These are phyloP conservation scores for Camelina sativa DNA, from an alignment of 345 rosid genomes.

Conservation along the genomic window DNA sequence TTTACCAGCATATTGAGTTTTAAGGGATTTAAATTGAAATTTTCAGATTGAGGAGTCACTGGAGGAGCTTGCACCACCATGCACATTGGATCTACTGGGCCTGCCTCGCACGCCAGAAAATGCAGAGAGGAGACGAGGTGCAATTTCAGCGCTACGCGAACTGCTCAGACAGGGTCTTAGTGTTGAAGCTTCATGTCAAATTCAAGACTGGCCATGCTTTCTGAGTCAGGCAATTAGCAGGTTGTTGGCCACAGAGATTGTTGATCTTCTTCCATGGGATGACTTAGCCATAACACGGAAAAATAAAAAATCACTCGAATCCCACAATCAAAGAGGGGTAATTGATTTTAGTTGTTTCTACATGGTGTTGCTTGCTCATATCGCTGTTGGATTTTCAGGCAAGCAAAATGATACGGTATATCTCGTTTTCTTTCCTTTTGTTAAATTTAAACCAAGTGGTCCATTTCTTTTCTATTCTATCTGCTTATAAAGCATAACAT, in stretches of 20 bases:
- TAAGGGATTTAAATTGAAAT: constrained; percentile 24
- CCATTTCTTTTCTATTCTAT: not conserved
- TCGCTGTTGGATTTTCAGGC: constrained; percentile 86
- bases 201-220: constrained; percentile 90
- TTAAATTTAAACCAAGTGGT: constrained; percentile 33
- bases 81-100: constrained; percentile 91
- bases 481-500: constrained; percentile 31
- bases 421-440: constrained; percentile 31
- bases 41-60: constrained; percentile 90
- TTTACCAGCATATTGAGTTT: constrained; percentile 5
- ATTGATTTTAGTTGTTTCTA: constrained; percentile 83
- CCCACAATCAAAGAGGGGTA: constrained; percentile 89
- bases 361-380: constrained; percentile 72
- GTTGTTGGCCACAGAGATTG: constrained; percentile 84
- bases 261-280: constrained; percentile 94
- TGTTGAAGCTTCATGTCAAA: constrained; percentile 81
- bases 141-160: constrained; percentile 89
- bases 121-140: constrained; percentile 82
- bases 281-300: constrained; percentile 67
- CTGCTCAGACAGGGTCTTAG: constrained; percentile 91
- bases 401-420: constrained; percentile 81
- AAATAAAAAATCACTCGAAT: constrained; percentile 91
- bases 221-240: constrained; percentile 72
- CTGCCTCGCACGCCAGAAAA: constrained; percentile 82
- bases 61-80: constrained; percentile 99